These are phyloP conservation scores for Plasmodium cynomolgi DNA, from an alignment of 169 alveolate genomes.

Conservation along the genomic window DNA sequence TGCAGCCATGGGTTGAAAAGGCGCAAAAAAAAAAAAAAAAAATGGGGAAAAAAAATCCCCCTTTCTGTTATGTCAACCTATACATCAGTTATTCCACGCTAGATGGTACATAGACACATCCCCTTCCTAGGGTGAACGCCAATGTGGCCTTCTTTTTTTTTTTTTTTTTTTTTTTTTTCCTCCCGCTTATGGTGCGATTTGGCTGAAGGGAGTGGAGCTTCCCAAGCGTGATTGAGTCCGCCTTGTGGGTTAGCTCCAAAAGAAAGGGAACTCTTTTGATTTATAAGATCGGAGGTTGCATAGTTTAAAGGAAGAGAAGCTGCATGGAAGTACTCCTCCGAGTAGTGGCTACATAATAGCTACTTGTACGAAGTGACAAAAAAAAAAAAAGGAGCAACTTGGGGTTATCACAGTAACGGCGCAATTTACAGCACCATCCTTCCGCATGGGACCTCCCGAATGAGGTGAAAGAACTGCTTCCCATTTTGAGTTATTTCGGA, in stretches of 20 bases:
- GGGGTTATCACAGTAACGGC: not conserved
- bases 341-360: not conserved
- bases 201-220: not conserved
- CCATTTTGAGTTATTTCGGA: not conserved
- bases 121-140: not conserved
- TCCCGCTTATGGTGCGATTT: not conserved
- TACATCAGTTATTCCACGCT: not conserved
- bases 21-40: not conserved
- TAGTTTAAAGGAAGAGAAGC: not conserved
- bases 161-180: not conserved
- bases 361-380: not conserved
- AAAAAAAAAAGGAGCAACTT: not conserved
- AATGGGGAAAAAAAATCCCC: not conserved
- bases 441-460: not conserved
- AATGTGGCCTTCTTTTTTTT: not conserved
- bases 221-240: not conserved
- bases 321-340: not conserved
- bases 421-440: slow-evolving; percentile 6
- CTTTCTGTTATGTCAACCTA: not conserved
- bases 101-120: not conserved
- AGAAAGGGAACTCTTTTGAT: not conserved
- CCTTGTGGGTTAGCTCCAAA: not conserved
- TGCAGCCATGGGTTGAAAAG: not conserved
- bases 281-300: not conserved
- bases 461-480: not conserved